These are phyloP conservation scores for Drechslerella coelobrocha DNA, from an alignment of 2,329 filamentous ascomycete species.

Conservation along the genomic window DNA sequence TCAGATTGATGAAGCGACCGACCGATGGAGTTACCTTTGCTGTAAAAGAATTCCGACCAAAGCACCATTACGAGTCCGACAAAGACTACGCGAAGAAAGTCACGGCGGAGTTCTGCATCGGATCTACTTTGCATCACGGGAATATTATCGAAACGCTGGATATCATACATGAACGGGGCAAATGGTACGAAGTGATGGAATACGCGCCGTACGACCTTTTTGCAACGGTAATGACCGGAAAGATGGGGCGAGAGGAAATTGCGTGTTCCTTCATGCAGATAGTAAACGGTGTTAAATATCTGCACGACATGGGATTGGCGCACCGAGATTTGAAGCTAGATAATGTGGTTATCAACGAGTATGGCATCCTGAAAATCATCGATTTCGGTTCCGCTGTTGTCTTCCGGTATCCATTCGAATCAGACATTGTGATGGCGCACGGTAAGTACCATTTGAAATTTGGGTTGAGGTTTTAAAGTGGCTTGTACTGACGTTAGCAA, in stretches of 20 bases:
- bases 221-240: slow-evolving; percentile 98
- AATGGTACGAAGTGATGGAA: slow-evolving; percentile 99
- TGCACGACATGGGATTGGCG: slow-evolving; percentile 92
- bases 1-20: slow-evolving; percentile 89
- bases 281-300: slow-evolving; percentile 87
- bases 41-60: slow-evolving; percentile 93
- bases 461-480: background rate
- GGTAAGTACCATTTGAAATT: slow-evolving; percentile 65
- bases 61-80: slow-evolving; percentile 90
- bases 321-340: slow-evolving; percentile 96
- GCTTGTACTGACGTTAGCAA: background rate
- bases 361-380: slow-evolving; percentile 98
- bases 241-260: slow-evolving; percentile 91
- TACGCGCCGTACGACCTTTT: slow-evolving; percentile 96
- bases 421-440: slow-evolving; percentile 78
- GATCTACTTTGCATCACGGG: slow-evolving; percentile 93
- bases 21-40: slow-evolving; percentile 94
- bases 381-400: slow-evolving; percentile 98
- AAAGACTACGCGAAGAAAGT: slow-evolving; percentile 98
- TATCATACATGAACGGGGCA: slow-evolving; percentile 89
- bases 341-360: slow-evolving; percentile 95
- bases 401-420: slow-evolving; percentile 96
- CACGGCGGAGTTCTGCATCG: slow-evolving; percentile 97
- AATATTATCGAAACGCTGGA: slow-evolving; percentile 99
- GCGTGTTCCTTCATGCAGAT: slow-evolving; percentile 93